Conservation (phyloP, 441 rosid species). For the Aquilaria agallochum region DNA sequence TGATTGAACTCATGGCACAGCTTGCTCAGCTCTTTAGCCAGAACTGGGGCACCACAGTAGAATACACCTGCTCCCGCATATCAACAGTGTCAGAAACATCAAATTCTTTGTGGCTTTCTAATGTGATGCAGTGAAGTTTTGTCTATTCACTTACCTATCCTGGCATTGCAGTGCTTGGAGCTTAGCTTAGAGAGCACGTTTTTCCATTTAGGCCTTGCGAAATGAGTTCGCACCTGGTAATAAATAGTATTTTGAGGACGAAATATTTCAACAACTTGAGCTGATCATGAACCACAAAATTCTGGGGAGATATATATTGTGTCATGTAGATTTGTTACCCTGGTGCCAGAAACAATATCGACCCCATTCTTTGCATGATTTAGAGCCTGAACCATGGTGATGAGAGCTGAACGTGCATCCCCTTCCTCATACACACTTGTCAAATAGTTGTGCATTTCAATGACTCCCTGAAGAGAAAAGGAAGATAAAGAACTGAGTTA, state of each 20-base stretch:
- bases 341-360: constrained; percentile 69
- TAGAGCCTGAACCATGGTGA: constrained; percentile 70
- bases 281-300: no score
- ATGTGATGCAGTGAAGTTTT: constrained; percentile 3
- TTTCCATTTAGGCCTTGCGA: constrained; percentile 76
- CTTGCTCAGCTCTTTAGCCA: constrained; percentile 63
- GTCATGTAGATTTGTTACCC: constrained; percentile 20
- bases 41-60: constrained; percentile 65
- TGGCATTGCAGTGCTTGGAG: constrained; percentile 62
- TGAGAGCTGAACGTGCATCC: constrained; percentile 62
- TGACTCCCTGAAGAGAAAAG: constrained; percentile 42
- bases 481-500: background rate
- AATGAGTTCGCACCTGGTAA: constrained; percentile 63
- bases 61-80: constrained; percentile 45
- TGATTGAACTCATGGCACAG: constrained; percentile 69
- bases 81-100: constrained; percentile 2
- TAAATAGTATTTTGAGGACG: background rate
- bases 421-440: constrained; percentile 77
- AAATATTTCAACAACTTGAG: background rate
- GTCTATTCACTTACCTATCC: constrained; percentile 40
- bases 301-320: no score
- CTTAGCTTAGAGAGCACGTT: constrained; percentile 55
- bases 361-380: constrained; percentile 70
- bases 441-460: constrained; percentile 76
- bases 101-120: background rate